Evolutionary conservation across 176 grass and related monocot species (phyloP).

Genomic region (Metroxylon sagu): DNA sequence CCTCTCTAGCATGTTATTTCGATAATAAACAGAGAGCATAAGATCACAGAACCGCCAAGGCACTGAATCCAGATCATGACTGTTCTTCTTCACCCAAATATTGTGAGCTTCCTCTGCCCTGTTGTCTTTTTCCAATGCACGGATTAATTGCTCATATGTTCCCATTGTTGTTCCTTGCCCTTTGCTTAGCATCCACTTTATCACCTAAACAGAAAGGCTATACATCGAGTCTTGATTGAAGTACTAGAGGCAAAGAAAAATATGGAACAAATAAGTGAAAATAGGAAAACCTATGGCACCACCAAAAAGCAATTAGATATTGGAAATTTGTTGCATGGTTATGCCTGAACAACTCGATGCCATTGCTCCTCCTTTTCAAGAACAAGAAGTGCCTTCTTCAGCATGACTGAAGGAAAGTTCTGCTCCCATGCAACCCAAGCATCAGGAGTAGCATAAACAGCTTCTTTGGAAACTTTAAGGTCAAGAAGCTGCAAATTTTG

Average conservation of each 20-base stretch:
- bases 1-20: conserved; percentile 76
- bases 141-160: conserved; percentile 68
- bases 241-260: not conserved
- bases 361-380: conserved; percentile 89
- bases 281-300: conserved; percentile 7
- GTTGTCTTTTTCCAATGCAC: conserved; percentile 89
- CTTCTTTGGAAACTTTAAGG: conserved; percentile 76
- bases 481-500: conserved; percentile 46
- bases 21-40: conserved; percentile 80
- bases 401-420: conserved; percentile 45
- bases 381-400: conserved; percentile 59
- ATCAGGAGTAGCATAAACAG: conserved; percentile 79
- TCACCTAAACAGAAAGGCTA: conserved; percentile 29
- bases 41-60: conserved; percentile 75
- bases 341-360: conserved; percentile 86
- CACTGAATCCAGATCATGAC: conserved; percentile 56
- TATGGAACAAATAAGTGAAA: not conserved
- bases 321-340: too few species aligned
- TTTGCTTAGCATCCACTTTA: conserved; percentile 97
- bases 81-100: conserved; percentile 77
- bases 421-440: conserved; percentile 80
- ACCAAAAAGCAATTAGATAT: too few species aligned
- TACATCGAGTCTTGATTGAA: not conserved
- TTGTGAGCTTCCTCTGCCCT: conserved; percentile 84
- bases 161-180: conserved; percentile 81